Conservation (phyloP, 2,329 filamentous ascomycete genomes). For the Fusarium marasasianum region DNA sequence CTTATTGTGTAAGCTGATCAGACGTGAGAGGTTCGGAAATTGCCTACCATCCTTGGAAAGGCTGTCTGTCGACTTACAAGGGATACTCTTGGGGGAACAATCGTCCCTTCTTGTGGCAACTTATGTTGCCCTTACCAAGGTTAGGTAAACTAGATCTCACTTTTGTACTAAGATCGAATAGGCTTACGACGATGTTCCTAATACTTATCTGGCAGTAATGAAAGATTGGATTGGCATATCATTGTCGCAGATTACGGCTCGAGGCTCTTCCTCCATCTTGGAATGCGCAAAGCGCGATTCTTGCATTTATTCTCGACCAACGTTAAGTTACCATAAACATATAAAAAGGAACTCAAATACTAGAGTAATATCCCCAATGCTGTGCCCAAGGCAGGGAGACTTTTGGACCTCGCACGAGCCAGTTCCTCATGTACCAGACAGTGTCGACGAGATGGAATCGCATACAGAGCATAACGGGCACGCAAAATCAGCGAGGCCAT, state of each 20-base stretch:
- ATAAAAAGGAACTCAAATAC: not conserved
- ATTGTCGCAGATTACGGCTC: not conserved
- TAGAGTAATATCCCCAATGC: not conserved
- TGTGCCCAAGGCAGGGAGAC: no score
- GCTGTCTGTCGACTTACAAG: not conserved
- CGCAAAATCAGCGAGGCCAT: no score
- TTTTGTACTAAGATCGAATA: not conserved
- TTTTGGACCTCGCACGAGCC: not conserved
- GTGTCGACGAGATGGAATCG: not conserved
- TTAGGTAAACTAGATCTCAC: not conserved
- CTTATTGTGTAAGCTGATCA: not conserved
- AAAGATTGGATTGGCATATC: not conserved
- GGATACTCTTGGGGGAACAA: not conserved
- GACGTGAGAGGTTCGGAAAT: not conserved
- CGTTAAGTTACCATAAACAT: not conserved
- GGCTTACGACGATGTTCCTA: fast-evolving
- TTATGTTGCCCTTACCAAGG: not conserved
- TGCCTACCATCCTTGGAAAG: not conserved
- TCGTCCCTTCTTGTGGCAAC: not conserved
- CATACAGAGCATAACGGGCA: not conserved
- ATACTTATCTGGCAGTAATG: no score
- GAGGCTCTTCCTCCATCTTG: not conserved
- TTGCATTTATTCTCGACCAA: not conserved
- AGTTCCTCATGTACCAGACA: not conserved
- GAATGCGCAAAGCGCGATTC: not conserved